Evolutionary conservation across 352 stramenopile genomes (phyloP), one percentile per base, ranked within the genome.

Genomic region (Plasmopara viticola): DNA sequence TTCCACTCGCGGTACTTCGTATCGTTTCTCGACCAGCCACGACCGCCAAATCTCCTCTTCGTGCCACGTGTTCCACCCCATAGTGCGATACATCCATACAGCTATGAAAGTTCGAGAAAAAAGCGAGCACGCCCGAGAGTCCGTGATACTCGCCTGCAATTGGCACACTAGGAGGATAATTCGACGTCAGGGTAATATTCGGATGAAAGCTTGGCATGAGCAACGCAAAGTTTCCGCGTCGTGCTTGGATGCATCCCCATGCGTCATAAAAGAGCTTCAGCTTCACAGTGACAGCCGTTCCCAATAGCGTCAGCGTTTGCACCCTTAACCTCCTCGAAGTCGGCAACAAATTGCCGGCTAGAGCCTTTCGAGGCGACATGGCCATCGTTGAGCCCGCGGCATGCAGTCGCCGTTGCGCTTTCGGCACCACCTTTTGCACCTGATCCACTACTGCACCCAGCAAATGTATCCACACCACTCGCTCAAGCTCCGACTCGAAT

Each of bases 21-120:
- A 93, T 62, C 5, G 80, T 93, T 47, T 93, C 83, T 35, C 81
- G 76, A 18, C 83, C 83, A 0, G 78, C 85, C 15, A 93, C 78
- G 9, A 93, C 83, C 0, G 83, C 83, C 13, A 91, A 53, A 53
- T 93, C 80, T 15, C 72, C 74, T 33, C 73, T 69, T 28, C 82
- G 75, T 29, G 78, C 82, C 37, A 89, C 76, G 55, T 85, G 67
- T 44, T 88, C 66, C 15, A 90, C 66, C 6, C 56, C 71, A 64
- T 84, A 90, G 39, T 89, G 74, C 17, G 73, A 76, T 1, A 94
- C 48, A 52, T 91, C 75, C 56, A 94, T 83, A 0, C 68, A 64
- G 15, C 53, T 59, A 70, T 94, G 82, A 34, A 93, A 57, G 42
- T 81, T 82, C 1, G 73, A 68, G 18, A 93, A 80, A 62, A 87